phyloP scores from a whole-genome alignment of 78 protist species.

The Pigoraptor vietnamica region DNA sequence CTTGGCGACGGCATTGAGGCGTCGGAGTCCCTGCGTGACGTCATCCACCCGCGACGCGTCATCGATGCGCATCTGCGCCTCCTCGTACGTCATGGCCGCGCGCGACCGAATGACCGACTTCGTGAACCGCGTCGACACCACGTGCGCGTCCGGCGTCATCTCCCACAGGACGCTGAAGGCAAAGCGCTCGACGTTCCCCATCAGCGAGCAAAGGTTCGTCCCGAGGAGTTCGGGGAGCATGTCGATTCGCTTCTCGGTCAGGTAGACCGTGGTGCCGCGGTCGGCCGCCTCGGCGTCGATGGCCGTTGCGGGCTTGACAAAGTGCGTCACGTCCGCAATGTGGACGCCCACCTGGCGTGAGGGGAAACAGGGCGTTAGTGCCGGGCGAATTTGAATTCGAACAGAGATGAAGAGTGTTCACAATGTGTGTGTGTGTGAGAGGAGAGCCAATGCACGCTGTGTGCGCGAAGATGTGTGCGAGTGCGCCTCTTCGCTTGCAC shows the following conservation, averaged over 20 bases:
- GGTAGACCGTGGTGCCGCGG: conserved; percentile 78
- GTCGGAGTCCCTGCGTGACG: not conserved
- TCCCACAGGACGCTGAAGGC: conserved; percentile 51
- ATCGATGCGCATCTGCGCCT: conserved; percentile 67
- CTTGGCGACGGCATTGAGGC: not conserved
- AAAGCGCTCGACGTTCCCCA: conserved; percentile 36
- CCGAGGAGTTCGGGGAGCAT: conserved; percentile 83
- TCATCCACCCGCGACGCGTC: not conserved
- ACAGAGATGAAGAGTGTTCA: too few species aligned
- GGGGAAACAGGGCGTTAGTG: too few species aligned
- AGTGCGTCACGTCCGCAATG: conserved; percentile 92
- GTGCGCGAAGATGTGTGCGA: conserved; percentile 25
- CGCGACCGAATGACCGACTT: conserved; percentile 78
- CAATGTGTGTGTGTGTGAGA: too few species aligned
- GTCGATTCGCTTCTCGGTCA: conserved; percentile 77
- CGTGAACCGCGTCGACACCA: not conserved
- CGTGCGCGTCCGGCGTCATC: not conserved
- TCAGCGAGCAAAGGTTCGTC: conserved; percentile 71
- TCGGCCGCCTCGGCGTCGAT: conserved; percentile 66
- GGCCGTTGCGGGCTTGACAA: conserved; percentile 56
- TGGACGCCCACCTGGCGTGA: too few species aligned
- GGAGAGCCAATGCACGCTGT: too few species aligned
- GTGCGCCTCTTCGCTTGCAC: too few species aligned
- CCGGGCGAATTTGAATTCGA: too few species aligned
- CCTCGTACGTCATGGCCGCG: conserved; percentile 61